Evolutionary conservation across 495 filamentous ascomycete genomes (phyloP), one percentile per base, ranked within the genome.

Genomic region (Recurvomyces mirabilis): DNA sequence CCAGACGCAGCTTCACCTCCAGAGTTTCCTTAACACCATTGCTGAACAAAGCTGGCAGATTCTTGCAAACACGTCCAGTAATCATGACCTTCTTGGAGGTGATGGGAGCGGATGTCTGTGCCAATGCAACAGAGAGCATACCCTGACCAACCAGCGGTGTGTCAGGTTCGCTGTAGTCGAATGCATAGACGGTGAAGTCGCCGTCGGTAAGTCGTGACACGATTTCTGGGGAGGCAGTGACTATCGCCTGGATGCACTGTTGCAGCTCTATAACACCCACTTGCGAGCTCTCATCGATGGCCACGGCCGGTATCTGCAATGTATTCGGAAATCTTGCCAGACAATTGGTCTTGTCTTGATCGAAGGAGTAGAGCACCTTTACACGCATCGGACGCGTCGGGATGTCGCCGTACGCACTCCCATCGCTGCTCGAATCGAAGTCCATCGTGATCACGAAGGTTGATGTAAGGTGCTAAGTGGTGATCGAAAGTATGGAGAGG

Each of bases 361-460:
- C 88, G 63, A 96, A 96, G 17, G 88, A 93, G 63, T 98, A 98
- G 30, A 91, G 79, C 20, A 98, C 85, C 71, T 98, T 96, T 63
- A 96, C 84, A 86, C 59, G 45, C 51, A 54, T 54, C 9, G 46
- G 46, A 36, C 51, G 51, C 41, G 51, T 54, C 13, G 45, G 51
- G 12, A 54, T 49, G 34, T 54, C 51, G 19, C 34, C 37, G 28
- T 17, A 52, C 3, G 29, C 7, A 15, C 20, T 31, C 9, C 40
- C 28, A 24, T 30, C 45, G 15, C 5, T 30, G 26, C 25, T 20
- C 2, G 30, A n/a, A 13, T 13, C 38, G 41, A 37, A 28, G 26
- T 53, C 50, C 50, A 53, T 53, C 2, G 23, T 39, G 40, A 5
- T n/a, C 14, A 6, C 12, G 26, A 18, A 30, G 39, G 28, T 34